phyloP scores from a whole-genome alignment of 202 grass and related monocot species.

The Setaria viridis region DNA sequence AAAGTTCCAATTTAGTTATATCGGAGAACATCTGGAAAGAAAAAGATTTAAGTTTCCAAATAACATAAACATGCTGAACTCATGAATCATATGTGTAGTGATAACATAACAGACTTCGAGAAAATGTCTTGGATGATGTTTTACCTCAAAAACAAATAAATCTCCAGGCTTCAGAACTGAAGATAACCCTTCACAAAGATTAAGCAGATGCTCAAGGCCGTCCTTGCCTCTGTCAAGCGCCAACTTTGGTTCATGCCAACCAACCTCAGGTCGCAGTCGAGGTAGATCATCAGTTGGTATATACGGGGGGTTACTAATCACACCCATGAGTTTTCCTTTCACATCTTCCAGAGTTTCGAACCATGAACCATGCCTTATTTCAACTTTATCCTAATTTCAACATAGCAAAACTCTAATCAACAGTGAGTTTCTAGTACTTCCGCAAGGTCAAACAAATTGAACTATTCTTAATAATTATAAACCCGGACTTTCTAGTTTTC shows the following conservation, averaged over 20 bases:
- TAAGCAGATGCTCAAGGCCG: conserved; percentile 78
- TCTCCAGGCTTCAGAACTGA: conserved; percentile 72
- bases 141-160: conserved; percentile 97
- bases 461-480: conserved; percentile 6
- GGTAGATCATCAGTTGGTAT: conserved; percentile 75
- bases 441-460: background rate
- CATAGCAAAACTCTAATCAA: conserved; percentile 8
- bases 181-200: conserved; percentile 79
- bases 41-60: conserved; percentile 12
- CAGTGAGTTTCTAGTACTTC: background rate
- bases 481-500: background rate
- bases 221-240: conserved; percentile 83
- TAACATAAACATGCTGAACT: conserved; percentile 8
- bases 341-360: conserved; percentile 79
- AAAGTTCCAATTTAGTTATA: background rate
- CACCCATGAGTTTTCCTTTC: conserved; percentile 75
- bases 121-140: conserved; percentile 4
- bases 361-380: conserved; percentile 85
- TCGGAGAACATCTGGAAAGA: background rate
- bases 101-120: background rate
- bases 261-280: conserved; percentile 90
- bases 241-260: conserved; percentile 83
- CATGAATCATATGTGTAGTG: background rate
- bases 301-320: conserved; percentile 96
- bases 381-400: conserved; percentile 75